Conservation (phyloP, 352 stramenopile genomes). For the Pythium aristosporum region DNA sequence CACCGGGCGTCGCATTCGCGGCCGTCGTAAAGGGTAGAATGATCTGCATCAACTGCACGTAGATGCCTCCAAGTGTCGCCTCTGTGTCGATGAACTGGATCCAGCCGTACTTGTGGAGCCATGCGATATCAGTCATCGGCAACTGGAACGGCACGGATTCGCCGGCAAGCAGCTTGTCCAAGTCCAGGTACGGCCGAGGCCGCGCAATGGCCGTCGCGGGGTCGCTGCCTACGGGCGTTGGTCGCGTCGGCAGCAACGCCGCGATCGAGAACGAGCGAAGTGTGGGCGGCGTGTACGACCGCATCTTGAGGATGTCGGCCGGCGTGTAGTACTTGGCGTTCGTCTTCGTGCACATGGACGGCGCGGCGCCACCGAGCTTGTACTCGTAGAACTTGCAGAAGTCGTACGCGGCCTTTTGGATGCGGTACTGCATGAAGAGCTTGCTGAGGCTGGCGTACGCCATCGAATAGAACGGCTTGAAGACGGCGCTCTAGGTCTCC, state of each 20-base stretch:
- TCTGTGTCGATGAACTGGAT: background rate
- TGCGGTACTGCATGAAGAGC: conserved; percentile 22
- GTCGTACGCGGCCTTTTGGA: conserved; percentile 23
- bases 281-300: background rate
- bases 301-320: conserved; percentile 11
- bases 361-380: conserved; percentile 13
- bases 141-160: conserved; percentile 5
- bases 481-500: background rate
- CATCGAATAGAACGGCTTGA: conserved; percentile 24
- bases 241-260: conserved; percentile 6
- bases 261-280: background rate
- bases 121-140: background rate
- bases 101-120: conserved; percentile 6
- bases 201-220: background rate
- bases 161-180: background rate
- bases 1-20: background rate
- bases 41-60: conserved; percentile 11
- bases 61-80: background rate
- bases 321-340: conserved; percentile 12
- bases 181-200: conserved; percentile 5
- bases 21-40: conserved; percentile 5
- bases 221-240: background rate
- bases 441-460: conserved; percentile 14
- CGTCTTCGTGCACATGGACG: conserved; percentile 13
- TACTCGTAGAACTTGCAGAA: conserved; percentile 29